Percentiles rank a stretch among this genome's conserved stretches.
These are phyloP conservation scores for Penicillium parvum DNA, from an alignment of 495 filamentous ascomycete species.

Conservation along the genomic window DNA sequence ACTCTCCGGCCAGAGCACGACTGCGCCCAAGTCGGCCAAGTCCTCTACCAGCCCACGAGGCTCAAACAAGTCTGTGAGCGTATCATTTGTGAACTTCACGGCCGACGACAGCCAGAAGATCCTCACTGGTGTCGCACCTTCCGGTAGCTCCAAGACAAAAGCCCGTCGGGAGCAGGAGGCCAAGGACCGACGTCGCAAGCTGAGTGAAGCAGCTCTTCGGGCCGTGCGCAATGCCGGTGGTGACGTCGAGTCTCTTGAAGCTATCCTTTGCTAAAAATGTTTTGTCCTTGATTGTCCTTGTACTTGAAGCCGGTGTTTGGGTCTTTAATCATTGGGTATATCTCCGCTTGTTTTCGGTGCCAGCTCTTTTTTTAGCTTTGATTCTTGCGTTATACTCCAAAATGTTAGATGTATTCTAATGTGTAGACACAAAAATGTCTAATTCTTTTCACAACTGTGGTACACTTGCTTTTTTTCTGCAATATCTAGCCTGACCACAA, in stretches of 20 bases:
- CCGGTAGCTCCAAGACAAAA: slow-evolving; percentile 89
- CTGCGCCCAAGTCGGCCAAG: slow-evolving; percentile 34
- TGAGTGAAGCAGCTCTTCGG: slow-evolving; percentile 67
- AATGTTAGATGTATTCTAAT: slow-evolving; percentile 29
- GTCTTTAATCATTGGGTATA: slow-evolving; percentile 24
- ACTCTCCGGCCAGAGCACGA: slow-evolving; percentile 35
- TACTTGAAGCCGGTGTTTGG: slow-evolving; percentile 19
- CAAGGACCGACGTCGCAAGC: slow-evolving; percentile 66
- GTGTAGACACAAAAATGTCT: slow-evolving; percentile 22
- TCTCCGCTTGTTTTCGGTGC: slow-evolving; percentile 28
- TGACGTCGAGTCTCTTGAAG: slow-evolving; percentile 56
- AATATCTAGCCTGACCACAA: not conserved
- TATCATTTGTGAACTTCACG: slow-evolving; percentile 92
- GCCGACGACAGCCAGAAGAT: slow-evolving; percentile 73
- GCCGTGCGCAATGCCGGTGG: slow-evolving; percentile 77
- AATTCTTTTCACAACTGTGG: slow-evolving; percentile 9
- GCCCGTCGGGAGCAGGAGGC: slow-evolving; percentile 84
- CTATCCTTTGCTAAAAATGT: slow-evolving; percentile 35
- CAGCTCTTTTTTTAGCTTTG: slow-evolving; percentile 9
- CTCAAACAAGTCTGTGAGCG: slow-evolving; percentile 37
- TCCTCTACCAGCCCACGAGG: slow-evolving; percentile 31
- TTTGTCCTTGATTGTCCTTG: slow-evolving; percentile 12
- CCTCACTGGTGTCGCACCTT: slow-evolving; percentile 86
- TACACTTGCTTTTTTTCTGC: no score
- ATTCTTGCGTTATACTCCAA: slow-evolving; percentile 15